Base-by-base conservation (phyloP, 495 filamentous ascomycete genomes). In the Xylaria telfairii region DNA sequence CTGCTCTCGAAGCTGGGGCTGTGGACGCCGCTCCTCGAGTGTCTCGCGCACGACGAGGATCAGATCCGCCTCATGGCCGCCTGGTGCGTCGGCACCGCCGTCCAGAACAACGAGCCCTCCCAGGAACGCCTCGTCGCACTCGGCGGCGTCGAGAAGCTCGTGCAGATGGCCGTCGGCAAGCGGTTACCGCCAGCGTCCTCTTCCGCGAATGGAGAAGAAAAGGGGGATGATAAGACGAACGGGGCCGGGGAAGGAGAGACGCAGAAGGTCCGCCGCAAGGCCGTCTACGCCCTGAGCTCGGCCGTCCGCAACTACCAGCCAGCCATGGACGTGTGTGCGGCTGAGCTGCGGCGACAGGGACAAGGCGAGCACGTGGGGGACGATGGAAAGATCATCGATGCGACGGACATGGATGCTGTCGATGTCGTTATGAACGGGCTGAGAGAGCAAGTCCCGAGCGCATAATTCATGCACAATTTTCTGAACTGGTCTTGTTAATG, bases 11-110 rank as follows among this genome's bases (percentile, higher is more conserved):
- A 87, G 8, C 82, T 97, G 19, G 87, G 86, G 8, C 82, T 98
- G 59, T 99, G 96, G 96, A 85, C 87, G 8, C 93, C 93, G 24
- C 81, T 99, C 59, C 83, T 97, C 8, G 74, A 81, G 2, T 85
- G 92, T 49, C 85, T 99, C 21, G 77, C 83, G 54, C 85, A 90
- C 70, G 83, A 87, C 37, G 92, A 97, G 73, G 73, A 81, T 0
- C 91, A 95, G 53, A 83, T 97, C 74, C 84, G 94, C 68, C 86
- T 83, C 53, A 92, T 92, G 86, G 94, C 96, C 0, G 94, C 95
- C 2, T 97, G 94, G 94, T 97, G 94, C 83, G 83, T 93, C 39
- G 93, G 92, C 34, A 97, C 94, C 5, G 95, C 96, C 3, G 96
- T 98, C 67, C 94, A 98, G 85, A 99, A 99, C 79, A 98, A 99